phyloP scores from a whole-genome alignment of 2,329 filamentous ascomycete genomes.

The Emydomyces testavorans region DNA sequence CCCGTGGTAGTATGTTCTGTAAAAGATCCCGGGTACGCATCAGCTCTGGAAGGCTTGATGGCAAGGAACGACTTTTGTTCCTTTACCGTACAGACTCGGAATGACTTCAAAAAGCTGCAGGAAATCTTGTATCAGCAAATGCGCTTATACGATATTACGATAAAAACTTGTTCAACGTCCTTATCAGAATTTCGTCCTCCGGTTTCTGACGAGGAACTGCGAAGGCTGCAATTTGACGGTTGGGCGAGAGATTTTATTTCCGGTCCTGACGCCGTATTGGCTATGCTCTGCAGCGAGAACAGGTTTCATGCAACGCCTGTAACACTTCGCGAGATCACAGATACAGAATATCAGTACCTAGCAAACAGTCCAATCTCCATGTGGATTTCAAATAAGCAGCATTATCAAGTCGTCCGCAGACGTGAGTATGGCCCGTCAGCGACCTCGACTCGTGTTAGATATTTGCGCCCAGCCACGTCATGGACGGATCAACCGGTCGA shows the following conservation, averaged over 20 bases:
- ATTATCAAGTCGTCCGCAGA: slow-evolving; percentile 56
- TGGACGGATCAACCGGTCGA: slow-evolving; percentile 76
- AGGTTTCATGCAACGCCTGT: slow-evolving; percentile 59
- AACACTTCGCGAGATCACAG: slow-evolving; percentile 49
- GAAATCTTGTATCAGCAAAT: slow-evolving; percentile 51
- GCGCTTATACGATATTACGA: slow-evolving; percentile 57
- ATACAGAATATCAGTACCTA: slow-evolving; percentile 58
- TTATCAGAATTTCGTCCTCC: slow-evolving; percentile 47
- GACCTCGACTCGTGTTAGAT: slow-evolving; percentile 55
- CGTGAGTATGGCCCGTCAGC: slow-evolving; percentile 69
- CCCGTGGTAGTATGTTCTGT: slow-evolving; percentile 70
- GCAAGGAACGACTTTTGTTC: slow-evolving; percentile 43
- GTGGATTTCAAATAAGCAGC: slow-evolving; percentile 58
- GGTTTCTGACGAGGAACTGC: slow-evolving; percentile 46
- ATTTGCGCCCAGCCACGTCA: slow-evolving; percentile 49
- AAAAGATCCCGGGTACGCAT: slow-evolving; percentile 56
- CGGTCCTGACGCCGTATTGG: slow-evolving; percentile 71
- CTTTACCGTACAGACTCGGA: slow-evolving; percentile 63
- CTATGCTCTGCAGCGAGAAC: slow-evolving; percentile 71
- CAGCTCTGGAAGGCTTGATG: slow-evolving; percentile 49
- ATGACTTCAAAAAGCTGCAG: slow-evolving; percentile 64
- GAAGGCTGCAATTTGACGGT: slow-evolving; percentile 56
- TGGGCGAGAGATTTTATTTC: slow-evolving; percentile 69
- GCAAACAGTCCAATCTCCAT: slow-evolving; percentile 47
- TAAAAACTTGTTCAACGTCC: slow-evolving; percentile 50